A percentile compares a stretch with the other conserved stretches of the same genome.
phyloP scores from a whole-genome alignment of 2,329 filamentous ascomycete species.

The Neophaeococcomyces aloes region DNA sequence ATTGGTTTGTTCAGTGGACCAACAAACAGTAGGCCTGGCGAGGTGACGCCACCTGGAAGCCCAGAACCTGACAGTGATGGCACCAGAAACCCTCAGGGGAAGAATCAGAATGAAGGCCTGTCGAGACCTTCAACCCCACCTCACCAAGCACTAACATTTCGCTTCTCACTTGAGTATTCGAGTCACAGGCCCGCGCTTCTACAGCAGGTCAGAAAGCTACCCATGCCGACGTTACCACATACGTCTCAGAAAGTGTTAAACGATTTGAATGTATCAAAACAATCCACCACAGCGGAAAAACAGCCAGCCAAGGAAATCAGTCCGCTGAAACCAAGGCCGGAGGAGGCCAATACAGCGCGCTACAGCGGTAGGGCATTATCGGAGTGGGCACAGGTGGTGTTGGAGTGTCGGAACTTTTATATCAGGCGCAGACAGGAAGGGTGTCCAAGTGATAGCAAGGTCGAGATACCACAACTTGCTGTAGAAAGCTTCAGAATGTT shows the following conservation, averaged over 20 bases:
- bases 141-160: slow-evolving; percentile 52
- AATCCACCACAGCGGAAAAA: slow-evolving; percentile 22
- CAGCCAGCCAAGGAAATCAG: slow-evolving; percentile 16
- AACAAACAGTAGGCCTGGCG: slow-evolving; percentile 34
- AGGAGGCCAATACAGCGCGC: slow-evolving; percentile 35
- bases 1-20: slow-evolving; percentile 36
- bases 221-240: slow-evolving; percentile 46
- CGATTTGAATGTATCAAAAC: neutral
- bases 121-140: slow-evolving; percentile 28
- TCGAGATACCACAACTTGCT: slow-evolving; percentile 52
- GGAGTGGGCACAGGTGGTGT: slow-evolving; percentile 52
- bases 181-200: slow-evolving; percentile 40
- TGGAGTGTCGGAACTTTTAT: slow-evolving; percentile 55
- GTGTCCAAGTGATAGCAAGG: slow-evolving; percentile 44
- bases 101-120: neutral
- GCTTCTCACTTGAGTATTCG: slow-evolving; percentile 58
- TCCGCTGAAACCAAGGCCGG: slow-evolving; percentile 21
- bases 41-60: slow-evolving; percentile 31
- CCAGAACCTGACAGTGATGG: slow-evolving; percentile 17
- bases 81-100: slow-evolving; percentile 14
- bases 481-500: slow-evolving; percentile 49
- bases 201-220: slow-evolving; percentile 43
- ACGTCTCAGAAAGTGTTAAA: slow-evolving; percentile 43
- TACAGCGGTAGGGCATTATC: slow-evolving; percentile 55
- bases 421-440: slow-evolving; percentile 52